Evolutionary conservation across 352 stramenopile genomes (phyloP), one percentile per base, ranked within the genome.

Genomic region (Phytophthora macrochlamydospora): DNA sequence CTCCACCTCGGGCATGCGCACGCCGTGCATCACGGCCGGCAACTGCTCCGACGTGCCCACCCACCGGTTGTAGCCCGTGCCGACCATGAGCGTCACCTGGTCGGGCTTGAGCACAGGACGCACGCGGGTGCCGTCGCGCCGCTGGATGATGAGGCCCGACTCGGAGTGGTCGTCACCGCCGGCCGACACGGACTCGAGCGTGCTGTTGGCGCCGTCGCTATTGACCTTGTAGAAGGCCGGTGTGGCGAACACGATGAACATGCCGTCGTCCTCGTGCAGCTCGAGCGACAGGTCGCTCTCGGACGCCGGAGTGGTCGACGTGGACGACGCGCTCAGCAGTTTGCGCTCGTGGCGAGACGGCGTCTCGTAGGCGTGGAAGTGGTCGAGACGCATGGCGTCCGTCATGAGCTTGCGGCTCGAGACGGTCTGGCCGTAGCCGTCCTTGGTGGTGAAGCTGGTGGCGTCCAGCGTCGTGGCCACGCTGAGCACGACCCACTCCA

Each of bases 331-430:
- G 37, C 45, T 65, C 50, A 32, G 14, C 33, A 71, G 62, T 50
- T 55, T 64, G 38, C 62, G 62, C n/a, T 71, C 62, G 9, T 66
- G 49, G 13, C 52, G 28, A 38, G 68, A 71, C 1, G 75, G 49
- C 44, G 65, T 43, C 51, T 88, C 67, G 67, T 90, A 90, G 14
- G 76, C 75, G 51, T 90, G 81, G 57, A 86, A 89, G 53, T 90
- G 79, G 57, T 90, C 79, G 18, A 90, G 69, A 29, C 79, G 80
- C 38, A 88, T 65, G 14, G 79, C 82, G 24, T 87, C 73, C 9
- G 58, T 73, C 32, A 91, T 73, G 44, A 91, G 67, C 53, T 83
- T 77, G 35, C 79, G 79, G n/a, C 55, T 78, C 37, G 69, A 76
- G 45, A 83, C 55, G 12, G 49, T 33, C 33, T 75, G 66, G 9